phyloP scores from a whole-genome alignment of 192 early-diverging fungal species.

The Backusella circina region DNA sequence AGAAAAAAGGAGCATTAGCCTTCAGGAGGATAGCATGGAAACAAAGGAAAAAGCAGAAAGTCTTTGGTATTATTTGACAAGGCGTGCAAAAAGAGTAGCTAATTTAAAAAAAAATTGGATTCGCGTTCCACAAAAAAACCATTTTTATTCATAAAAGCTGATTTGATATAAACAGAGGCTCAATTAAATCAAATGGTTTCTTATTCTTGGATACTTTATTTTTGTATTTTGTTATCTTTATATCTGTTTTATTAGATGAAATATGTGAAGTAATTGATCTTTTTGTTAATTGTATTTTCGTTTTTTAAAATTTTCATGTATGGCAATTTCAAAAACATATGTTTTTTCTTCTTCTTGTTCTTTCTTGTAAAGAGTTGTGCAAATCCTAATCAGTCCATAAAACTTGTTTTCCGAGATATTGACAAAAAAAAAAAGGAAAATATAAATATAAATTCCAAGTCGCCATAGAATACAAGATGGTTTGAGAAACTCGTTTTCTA shows the following conservation, averaged over 20 bases:
- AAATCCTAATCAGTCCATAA: not conserved
- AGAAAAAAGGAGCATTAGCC: not conserved
- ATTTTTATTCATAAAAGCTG: not conserved
- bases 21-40: not conserved
- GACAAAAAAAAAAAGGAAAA: not conserved
- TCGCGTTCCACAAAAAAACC: not conserved
- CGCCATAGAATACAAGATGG: not conserved
- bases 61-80: slow-evolving; percentile 1
- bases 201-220: not conserved
- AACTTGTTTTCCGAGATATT: not conserved
- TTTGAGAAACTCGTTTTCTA: not conserved
- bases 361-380: not conserved
- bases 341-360: not conserved
- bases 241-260: not conserved
- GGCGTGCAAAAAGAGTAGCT: not conserved
- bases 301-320: not conserved
- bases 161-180: not conserved
- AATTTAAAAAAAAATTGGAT: not conserved
- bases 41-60: not conserved
- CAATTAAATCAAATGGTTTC: not conserved
- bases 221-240: not conserved
- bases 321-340: not conserved
- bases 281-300: no score
- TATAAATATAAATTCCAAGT: not conserved
- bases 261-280: no score